Base-by-base conservation (phyloP, 1,139 yeast genomes). In the Zygosaccharomyces sapae region DNA sequence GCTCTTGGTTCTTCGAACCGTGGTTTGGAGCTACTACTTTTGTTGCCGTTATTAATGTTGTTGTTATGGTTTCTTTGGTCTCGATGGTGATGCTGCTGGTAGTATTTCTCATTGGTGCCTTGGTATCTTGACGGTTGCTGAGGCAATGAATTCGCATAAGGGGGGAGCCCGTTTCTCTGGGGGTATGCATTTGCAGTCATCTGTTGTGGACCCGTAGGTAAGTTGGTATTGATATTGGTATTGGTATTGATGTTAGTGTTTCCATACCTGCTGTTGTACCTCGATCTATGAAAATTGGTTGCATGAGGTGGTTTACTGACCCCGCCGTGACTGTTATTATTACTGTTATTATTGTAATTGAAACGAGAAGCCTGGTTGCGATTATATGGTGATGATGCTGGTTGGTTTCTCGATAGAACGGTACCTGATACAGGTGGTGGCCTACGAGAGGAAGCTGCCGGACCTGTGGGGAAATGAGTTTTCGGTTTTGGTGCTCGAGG, bases 101-200 rank as follows among this genome's bases (percentile, higher is more conserved):
- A 16, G 22, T 41, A 43, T 3, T 30, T 34, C 18, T 46, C 48
- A 30, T 31, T 30, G 10, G 34, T 31, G 3, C 41, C 40, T 13
- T 44, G 47, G 37, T 45, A 48, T 18, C 51, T 46, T 9, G 51
- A 48, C 3, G 47, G 25, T 29, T 24, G 31, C 12, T 31, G 34
- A 13, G 19, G 34, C 8, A 13, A 18, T 12, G 34, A 13, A 31
- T 6, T 31, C 4, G 34, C 13, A 22, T 38, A 29, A 5, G 41
- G n/a, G 20, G 41, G 9, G 6, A 24, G n/a, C 8, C 16, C 25
- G 5, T 22, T 38, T 16, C 41, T 25, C 3, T 12, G 27, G 5
- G 19, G 24, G n/a, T 38, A 9, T 12, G 13, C 16, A 13, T 38
- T 38, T 13, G 33, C 16, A 27, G 31, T 3, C 16, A 12, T 33